These are phyloP conservation scores for Penicillium canescens DNA, from an alignment of 495 filamentous ascomycete species.

Conservation along the genomic window DNA sequence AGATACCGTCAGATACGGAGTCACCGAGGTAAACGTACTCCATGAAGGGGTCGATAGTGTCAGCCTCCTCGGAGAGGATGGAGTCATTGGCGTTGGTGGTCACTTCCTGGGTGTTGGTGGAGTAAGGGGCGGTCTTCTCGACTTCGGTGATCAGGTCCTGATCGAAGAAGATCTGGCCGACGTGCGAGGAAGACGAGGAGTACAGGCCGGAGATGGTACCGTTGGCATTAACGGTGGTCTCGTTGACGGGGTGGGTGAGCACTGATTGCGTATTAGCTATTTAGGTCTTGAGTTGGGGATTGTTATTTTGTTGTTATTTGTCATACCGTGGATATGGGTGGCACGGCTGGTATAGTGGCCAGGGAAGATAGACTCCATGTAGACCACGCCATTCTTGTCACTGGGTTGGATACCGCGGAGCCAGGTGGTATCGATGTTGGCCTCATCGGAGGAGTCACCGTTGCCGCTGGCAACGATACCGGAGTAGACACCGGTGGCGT, in stretches of 20 bases:
- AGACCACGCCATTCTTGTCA: slow-evolving; percentile 47
- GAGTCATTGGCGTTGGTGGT: slow-evolving; percentile 55
- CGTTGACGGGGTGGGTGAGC: slow-evolving; percentile 33
- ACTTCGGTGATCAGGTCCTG: slow-evolving; percentile 48
- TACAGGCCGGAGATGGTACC: slow-evolving; percentile 32
- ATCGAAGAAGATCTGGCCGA: slow-evolving; percentile 65
- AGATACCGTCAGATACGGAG: slow-evolving; percentile 27
- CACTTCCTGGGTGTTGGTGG: slow-evolving; percentile 50
- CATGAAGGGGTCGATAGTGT: slow-evolving; percentile 55
- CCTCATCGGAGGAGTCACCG: slow-evolving; percentile 13
- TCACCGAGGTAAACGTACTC: slow-evolving; percentile 48
- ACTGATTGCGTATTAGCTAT: slow-evolving; percentile 7
- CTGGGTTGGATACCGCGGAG: slow-evolving; percentile 53
- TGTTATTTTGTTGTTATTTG: no score
- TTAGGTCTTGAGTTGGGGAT: no score
- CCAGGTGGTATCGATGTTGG: slow-evolving; percentile 42
- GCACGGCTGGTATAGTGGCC: slow-evolving; percentile 52
- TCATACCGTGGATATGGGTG: slow-evolving; percentile 34
- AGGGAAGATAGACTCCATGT: slow-evolving; percentile 53
- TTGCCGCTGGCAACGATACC: slow-evolving; percentile 5
- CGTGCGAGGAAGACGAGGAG: slow-evolving; percentile 40
- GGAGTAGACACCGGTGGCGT: slow-evolving; percentile 44
- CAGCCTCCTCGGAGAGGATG: slow-evolving; percentile 46
- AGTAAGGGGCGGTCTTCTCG: slow-evolving; percentile 53
- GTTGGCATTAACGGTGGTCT: slow-evolving; percentile 27